Evolutionary conservation across 352 stramenopile species (phyloP).

Genomic region (Globisporangium splendens): DNA sequence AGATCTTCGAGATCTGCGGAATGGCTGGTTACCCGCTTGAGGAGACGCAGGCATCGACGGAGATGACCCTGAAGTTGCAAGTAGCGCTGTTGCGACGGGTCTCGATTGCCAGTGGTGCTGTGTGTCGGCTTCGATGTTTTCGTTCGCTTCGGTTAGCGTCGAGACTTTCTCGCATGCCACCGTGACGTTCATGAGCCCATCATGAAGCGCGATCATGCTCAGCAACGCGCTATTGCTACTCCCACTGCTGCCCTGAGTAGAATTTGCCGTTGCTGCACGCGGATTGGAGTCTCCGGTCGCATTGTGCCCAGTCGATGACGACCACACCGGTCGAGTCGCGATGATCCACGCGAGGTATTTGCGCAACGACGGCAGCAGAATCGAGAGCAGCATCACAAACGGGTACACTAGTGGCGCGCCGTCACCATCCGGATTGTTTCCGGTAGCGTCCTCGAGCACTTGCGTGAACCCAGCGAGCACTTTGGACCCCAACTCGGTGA

Average conservation of each 20-base stretch:
- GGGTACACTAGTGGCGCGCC: constrained; percentile 19
- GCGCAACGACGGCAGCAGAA: constrained; percentile 46
- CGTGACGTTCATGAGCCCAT: constrained; percentile 32
- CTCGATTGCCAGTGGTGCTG: neutral
- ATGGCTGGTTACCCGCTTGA: neutral
- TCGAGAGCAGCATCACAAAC: constrained; percentile 67
- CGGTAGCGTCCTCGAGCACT: constrained; percentile 18
- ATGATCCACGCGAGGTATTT: constrained; percentile 54
- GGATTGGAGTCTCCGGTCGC: no score
- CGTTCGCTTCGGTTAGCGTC: constrained; percentile 42
- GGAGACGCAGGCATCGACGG: no score
- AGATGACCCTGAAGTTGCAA: neutral
- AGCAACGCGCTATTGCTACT: constrained; percentile 7
- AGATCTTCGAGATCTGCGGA: constrained; percentile 54
- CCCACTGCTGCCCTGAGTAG: neutral
- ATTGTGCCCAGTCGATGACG: neutral
- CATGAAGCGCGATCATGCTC: constrained; percentile 46
- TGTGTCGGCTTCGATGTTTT: constrained; percentile 15
- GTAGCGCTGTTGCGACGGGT: neutral
- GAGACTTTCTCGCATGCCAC: constrained; percentile 27
- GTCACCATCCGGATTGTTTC: neutral
- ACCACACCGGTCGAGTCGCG: constrained; percentile 36
- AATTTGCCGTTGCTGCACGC: neutral
- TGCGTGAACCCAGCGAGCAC: constrained; percentile 21
- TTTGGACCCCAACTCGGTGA: constrained; percentile 25